Evolutionary conservation across 176 grass and related monocot species (phyloP).

Genomic region (Poa pratensis): DNA sequence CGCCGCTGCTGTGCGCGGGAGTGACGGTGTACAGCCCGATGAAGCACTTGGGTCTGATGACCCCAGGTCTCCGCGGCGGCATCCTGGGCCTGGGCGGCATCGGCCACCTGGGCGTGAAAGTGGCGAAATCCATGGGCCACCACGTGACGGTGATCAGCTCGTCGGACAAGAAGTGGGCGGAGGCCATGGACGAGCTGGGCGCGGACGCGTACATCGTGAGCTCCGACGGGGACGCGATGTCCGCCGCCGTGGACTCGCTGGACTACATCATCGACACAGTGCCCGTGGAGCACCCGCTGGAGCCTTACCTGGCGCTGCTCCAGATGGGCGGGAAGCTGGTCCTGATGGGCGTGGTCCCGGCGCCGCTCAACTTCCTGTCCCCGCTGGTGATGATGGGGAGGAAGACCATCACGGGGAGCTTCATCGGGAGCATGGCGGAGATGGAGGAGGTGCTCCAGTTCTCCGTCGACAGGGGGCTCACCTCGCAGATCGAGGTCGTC

Average conservation of each 20-base stretch:
- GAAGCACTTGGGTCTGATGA: constrained; percentile 76
- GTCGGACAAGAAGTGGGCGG: constrained; percentile 67
- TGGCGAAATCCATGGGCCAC: constrained; percentile 88
- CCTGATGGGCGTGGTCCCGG: constrained; percentile 77
- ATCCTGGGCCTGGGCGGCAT: constrained; percentile 87
- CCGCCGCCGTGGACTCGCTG: constrained; percentile 56
- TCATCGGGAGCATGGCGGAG: constrained; percentile 85
- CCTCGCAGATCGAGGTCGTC: constrained; percentile 80
- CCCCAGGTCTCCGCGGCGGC: constrained; percentile 59
- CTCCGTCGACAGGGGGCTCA: constrained; percentile 74
- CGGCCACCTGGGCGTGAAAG: constrained; percentile 94
- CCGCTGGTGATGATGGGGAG: constrained; percentile 86
- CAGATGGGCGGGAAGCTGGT: constrained; percentile 73
- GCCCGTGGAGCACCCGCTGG: constrained; percentile 77
- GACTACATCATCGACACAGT: constrained; percentile 99
- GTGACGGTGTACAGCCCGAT: constrained; percentile 92
- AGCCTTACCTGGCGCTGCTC: constrained; percentile 83
- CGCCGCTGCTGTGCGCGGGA: constrained; percentile 85
- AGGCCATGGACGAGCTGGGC: constrained; percentile 83
- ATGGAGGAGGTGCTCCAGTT: constrained; percentile 75
- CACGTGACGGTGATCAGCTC: constrained; percentile 97
- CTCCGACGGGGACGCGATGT: constrained; percentile 66
- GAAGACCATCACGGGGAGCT: constrained; percentile 80
- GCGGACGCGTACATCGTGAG: constrained; percentile 83
- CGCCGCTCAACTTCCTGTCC: constrained; percentile 73